These are phyloP conservation scores for Leishmania mexicana DNA, from an alignment of 208 protist genomes.

Conservation along the genomic window DNA sequence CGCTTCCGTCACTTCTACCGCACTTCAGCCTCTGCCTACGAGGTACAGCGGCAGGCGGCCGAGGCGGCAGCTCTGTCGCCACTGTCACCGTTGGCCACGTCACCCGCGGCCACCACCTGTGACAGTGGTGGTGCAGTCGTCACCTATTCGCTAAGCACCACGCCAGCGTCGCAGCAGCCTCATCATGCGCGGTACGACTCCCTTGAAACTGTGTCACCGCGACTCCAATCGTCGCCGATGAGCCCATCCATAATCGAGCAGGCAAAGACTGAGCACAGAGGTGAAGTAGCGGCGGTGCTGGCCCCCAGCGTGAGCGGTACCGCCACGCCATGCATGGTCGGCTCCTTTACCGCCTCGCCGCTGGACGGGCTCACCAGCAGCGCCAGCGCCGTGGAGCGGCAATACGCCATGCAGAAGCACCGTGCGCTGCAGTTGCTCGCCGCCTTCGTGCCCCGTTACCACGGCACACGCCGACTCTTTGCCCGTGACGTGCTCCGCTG, in stretches of 20 bases:
- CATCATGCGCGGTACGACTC: not conserved
- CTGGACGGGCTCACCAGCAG: slow-evolving; percentile 16
- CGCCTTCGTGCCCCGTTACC: slow-evolving; percentile 76
- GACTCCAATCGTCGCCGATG: not conserved
- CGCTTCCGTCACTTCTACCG: slow-evolving; percentile 34
- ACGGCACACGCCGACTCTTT: slow-evolving; percentile 53
- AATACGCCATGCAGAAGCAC: slow-evolving; percentile 38
- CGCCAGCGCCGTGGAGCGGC: slow-evolving; percentile 20
- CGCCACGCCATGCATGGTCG: slow-evolving; percentile 25
- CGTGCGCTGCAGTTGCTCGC: slow-evolving; percentile 51
- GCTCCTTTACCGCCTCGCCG: slow-evolving; percentile 25
- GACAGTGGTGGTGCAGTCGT: not conserved
- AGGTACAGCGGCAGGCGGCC: slow-evolving; percentile 34
- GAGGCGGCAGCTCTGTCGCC: slow-evolving; percentile 19
- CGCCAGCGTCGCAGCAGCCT: slow-evolving; percentile 16
- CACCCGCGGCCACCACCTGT: not conserved
- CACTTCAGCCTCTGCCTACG: slow-evolving; percentile 21
- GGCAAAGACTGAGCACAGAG: not conserved
- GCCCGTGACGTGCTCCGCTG: slow-evolving; percentile 26
- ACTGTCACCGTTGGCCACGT: slow-evolving; percentile 1
- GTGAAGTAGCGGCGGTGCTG: not conserved
- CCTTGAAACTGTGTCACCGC: not conserved
- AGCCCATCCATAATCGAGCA: not conserved
- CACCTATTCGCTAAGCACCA: slow-evolving; percentile 13
- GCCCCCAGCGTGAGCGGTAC: slow-evolving; percentile 17